phyloP scores from a whole-genome alignment of 805 yeast species.

The Cyberlindnera mrakii region DNA sequence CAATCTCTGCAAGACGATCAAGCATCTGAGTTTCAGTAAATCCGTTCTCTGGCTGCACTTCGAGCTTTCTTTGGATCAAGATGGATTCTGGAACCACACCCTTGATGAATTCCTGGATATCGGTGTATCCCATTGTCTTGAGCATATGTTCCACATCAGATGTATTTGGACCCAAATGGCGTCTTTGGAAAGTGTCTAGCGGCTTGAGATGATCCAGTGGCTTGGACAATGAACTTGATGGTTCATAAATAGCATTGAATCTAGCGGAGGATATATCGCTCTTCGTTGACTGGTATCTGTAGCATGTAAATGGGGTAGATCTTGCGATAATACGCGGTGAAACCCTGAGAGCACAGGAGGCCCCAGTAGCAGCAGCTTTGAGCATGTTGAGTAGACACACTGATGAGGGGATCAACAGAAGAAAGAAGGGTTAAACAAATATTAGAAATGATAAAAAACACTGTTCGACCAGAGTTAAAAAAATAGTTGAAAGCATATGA shows the following conservation, averaged over 20 bases:
- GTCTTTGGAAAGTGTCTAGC: conserved; percentile 80
- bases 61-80: conserved; percentile 59
- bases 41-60: conserved; percentile 66
- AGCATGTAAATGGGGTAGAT: not conserved
- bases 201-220: conserved; percentile 24
- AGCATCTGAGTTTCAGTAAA: conserved; percentile 79
- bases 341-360: not conserved
- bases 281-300: conserved; percentile 13
- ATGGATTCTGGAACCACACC: conserved; percentile 76
- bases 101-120: conserved; percentile 63
- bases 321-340: not conserved
- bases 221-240: conserved; percentile 21
- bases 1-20: conserved; percentile 58
- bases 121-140: conserved; percentile 51
- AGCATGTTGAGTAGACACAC: not conserved
- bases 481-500: no score
- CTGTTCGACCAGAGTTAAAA: no score
- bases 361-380: not conserved
- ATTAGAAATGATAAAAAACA: no score
- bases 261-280: conserved; percentile 53
- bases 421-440: no score
- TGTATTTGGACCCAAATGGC: conserved; percentile 84
- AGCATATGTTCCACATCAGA: conserved; percentile 63
- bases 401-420: no score
- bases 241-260: conserved; percentile 42